Evolutionary conservation across 2,329 filamentous ascomycete species (phyloP), one percentile per base, ranked within the genome.

Genomic region (Neonectria sp.): DNA sequence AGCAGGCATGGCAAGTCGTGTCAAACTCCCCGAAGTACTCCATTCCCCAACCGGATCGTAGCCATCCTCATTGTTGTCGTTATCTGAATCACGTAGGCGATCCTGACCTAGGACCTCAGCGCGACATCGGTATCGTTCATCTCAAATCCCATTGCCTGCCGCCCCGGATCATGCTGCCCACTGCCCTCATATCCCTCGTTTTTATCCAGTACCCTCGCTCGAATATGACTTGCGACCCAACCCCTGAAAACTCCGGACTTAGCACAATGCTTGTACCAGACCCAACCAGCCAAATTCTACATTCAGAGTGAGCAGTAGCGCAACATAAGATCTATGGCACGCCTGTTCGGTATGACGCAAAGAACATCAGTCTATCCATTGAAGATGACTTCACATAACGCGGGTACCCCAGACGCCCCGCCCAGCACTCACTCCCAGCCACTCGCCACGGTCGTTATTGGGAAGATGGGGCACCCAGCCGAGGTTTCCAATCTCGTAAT

Each of bases 401-500:
- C 82, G 89, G 17, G 94, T 91, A 29, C 93, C 93, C 93, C 93
- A 96, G 37, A 96, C 89, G 6, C 94, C 93, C 68, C 93, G 86
- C 24, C 94, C 94, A 21, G 92, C 93, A 75, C 91, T 92, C 2
- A 96, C 92, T 51, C 94, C 94, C 7, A 97, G 83, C 94, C 94
- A 97, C 73, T 97, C 94, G 24, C 93, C 92, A 17, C 88, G 89
- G 65, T 95, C 93, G 21, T 84, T 85, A 33, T 87, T 92, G 63
- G 92, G 82, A 25, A 91, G 83, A 69, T 91, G 91, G 35, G 94
- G 94, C 33, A 93, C 92, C 93, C 94, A 97, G 71, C 92, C 93
- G 15, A 97, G 85, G 78, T 97, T 97, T 46, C 91, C 92, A 56
- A 97, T 90, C 80, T 97, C 94, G 75, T 95, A 95, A 71, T 96